Evolutionary conservation across 805 yeast genomes (phyloP).

Genomic region (Cyberlindnera americana): DNA sequence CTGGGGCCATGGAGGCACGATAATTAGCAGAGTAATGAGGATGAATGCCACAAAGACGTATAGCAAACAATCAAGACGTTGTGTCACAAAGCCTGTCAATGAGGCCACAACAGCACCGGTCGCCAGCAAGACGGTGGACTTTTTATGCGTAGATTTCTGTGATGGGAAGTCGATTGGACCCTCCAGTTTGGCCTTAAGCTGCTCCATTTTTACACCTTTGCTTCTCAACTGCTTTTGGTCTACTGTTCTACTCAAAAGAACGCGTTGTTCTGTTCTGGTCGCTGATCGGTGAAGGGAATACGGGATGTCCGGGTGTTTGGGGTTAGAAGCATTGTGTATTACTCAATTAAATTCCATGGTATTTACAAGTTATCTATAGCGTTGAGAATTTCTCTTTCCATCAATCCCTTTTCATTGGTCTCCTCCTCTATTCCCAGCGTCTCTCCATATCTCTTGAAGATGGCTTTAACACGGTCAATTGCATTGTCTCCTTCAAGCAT

Average conservation of each 20-base stretch:
- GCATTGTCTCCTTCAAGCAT: constrained; percentile 39
- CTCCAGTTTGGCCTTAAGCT: constrained; percentile 11
- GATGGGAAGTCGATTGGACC: constrained; percentile 22
- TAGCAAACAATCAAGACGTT: constrained; percentile 6
- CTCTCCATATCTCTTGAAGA: constrained; percentile 50
- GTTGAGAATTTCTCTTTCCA: constrained; percentile 16
- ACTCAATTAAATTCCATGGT: too few relatives aligned
- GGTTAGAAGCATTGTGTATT: too few relatives aligned
- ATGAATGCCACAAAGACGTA: constrained; percentile 3
- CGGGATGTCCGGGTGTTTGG: neutral
- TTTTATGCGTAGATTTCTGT: constrained; percentile 13
- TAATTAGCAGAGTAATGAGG: constrained; percentile 7
- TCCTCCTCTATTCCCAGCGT: constrained; percentile 40
- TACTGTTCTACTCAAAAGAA: too few relatives aligned
- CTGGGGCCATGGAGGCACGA: constrained; percentile 21
- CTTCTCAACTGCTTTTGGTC: too few relatives aligned
- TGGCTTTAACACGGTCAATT: constrained; percentile 36
- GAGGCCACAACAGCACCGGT: constrained; percentile 13
- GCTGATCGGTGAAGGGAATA: too few relatives aligned
- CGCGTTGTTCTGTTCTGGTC: too few relatives aligned
- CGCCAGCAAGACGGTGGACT: constrained; percentile 5
- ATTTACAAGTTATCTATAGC: constrained; percentile 16
- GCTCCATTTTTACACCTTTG: too few relatives aligned
- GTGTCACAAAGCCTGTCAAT: constrained; percentile 13
- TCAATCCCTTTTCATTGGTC: constrained; percentile 16